Evolutionary conservation across 2,329 filamentous ascomycete genomes (phyloP).

Genomic region (Talaromyces marneffei): DNA sequence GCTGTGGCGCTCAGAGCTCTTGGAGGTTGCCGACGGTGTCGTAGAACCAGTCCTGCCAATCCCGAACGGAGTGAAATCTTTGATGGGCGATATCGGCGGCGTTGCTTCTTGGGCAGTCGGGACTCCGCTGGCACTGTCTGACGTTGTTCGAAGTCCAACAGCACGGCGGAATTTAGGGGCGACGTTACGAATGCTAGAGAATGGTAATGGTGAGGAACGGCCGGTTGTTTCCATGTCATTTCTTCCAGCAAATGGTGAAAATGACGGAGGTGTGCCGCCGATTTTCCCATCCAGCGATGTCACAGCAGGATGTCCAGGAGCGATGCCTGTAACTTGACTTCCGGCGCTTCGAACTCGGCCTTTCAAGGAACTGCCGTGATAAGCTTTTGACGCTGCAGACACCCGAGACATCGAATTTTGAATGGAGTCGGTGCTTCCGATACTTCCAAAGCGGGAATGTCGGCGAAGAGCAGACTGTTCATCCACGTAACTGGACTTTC

Average conservation of each 20-base stretch:
- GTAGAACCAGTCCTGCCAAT: slow-evolving; percentile 71
- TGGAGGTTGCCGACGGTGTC: slow-evolving; percentile 56
- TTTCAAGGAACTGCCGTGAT: slow-evolving; percentile 54
- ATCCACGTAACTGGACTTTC: slow-evolving; percentile 70
- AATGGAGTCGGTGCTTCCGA: slow-evolving; percentile 71
- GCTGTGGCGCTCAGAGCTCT: slow-evolving; percentile 75
- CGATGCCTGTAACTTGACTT: slow-evolving; percentile 45
- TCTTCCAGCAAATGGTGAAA: slow-evolving; percentile 45
- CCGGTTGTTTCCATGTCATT: slow-evolving; percentile 47
- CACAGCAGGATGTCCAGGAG: background rate
- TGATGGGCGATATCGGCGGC: slow-evolving; percentile 41
- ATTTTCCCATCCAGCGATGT: slow-evolving; percentile 52
- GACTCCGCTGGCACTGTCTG: slow-evolving; percentile 54
- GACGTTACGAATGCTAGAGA: slow-evolving; percentile 52
- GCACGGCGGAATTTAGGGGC: slow-evolving; percentile 54
- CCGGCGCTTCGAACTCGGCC: slow-evolving; percentile 55
- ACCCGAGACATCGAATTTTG: slow-evolving; percentile 49
- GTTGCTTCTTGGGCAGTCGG: slow-evolving; percentile 47
- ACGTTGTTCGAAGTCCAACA: slow-evolving; percentile 75
- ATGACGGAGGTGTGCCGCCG: slow-evolving; percentile 33
- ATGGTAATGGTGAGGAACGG: slow-evolving; percentile 43
- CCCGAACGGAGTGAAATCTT: slow-evolving; percentile 56
- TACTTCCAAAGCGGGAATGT: slow-evolving; percentile 73
- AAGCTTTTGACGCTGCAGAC: slow-evolving; percentile 61
- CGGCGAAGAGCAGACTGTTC: slow-evolving; percentile 65